These are phyloP conservation scores for Diddensiella caesifluorescens DNA, from an alignment of 805 yeast genomes.

Conservation along the genomic window DNA sequence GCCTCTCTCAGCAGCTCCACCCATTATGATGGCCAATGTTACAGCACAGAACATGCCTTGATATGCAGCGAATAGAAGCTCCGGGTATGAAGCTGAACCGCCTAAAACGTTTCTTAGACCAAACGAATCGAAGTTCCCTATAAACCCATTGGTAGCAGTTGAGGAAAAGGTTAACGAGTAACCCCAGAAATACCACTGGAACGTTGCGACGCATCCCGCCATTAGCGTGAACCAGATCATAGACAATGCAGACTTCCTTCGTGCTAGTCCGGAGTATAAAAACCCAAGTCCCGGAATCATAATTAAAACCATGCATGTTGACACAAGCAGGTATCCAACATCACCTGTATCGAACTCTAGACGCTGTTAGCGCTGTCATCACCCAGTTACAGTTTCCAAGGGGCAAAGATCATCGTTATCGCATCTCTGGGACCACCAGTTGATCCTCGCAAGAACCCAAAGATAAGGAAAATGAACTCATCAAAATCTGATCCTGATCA, in stretches of 20 bases:
- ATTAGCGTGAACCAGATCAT: slow-evolving; percentile 76
- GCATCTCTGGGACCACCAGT: too few species aligned
- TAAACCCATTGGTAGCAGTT: slow-evolving; percentile 76
- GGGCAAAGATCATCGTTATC: too few species aligned
- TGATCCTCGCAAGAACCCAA: too few species aligned
- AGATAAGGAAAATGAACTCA: too few species aligned
- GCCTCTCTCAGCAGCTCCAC: slow-evolving; percentile 92
- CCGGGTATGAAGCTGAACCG: slow-evolving; percentile 55
- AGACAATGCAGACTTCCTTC: slow-evolving; percentile 84
- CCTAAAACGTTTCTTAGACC: slow-evolving; percentile 72
- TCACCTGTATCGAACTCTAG: slow-evolving; percentile 36
- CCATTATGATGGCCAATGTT: slow-evolving; percentile 87
- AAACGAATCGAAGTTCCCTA: slow-evolving; percentile 79
- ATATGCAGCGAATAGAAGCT: slow-evolving; percentile 75
- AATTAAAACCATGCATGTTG: slow-evolving; percentile 58
- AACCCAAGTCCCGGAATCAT: slow-evolving; percentile 96
- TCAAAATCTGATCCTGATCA: too few species aligned
- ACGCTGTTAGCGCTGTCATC: too few species aligned
- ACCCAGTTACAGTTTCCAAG: too few species aligned
- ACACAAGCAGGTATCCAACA: slow-evolving; percentile 33
- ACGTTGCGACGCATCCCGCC: slow-evolving; percentile 65
- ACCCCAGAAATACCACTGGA: slow-evolving; percentile 99
- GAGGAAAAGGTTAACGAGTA: slow-evolving; percentile 81
- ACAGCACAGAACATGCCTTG: slow-evolving; percentile 90
- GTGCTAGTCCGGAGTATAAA: slow-evolving; percentile 83